These are phyloP conservation scores for Apiotrichum laibachii DNA, from an alignment of 1,284 basidiomycete species.

Conservation along the genomic window DNA sequence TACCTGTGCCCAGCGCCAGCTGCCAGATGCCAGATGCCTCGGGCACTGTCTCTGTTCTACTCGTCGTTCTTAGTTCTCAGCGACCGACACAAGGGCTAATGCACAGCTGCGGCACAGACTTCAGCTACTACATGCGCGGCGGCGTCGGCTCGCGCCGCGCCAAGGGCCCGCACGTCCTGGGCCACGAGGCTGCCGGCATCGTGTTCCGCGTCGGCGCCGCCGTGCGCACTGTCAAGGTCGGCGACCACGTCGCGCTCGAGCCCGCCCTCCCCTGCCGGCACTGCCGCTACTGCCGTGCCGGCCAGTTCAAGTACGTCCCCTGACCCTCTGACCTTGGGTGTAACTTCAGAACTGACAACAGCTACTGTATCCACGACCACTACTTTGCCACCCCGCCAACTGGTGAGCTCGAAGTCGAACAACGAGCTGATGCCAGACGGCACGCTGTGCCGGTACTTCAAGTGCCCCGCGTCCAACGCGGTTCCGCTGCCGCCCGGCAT, in stretches of 20 bases:
- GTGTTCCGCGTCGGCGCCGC: constrained; percentile 31
- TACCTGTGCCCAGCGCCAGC: not conserved
- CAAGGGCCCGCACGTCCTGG: constrained; percentile 41
- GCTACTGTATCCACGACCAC: constrained; percentile 18
- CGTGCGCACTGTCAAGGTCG: constrained; percentile 31
- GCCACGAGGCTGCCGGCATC: constrained; percentile 47
- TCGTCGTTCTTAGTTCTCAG: too few species aligned
- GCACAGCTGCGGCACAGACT: constrained; percentile 17
- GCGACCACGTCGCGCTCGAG: constrained; percentile 50
- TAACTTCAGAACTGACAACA: constrained; percentile 3
- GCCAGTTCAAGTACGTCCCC: constrained; percentile 18
- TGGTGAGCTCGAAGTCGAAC: not conserved
- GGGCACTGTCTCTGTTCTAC: too few species aligned
- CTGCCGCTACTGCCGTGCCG: constrained; percentile 42
- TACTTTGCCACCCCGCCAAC: constrained; percentile 30
- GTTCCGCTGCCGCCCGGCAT: constrained; percentile 20
- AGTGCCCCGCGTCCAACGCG: constrained; percentile 13
- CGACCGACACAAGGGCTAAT: constrained; percentile 6
- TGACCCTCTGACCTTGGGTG: too few species aligned
- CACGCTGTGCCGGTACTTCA: constrained; percentile 28
- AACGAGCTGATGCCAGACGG: constrained; percentile 15
- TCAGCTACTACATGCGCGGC: constrained; percentile 30
- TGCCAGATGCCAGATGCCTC: too few species aligned
- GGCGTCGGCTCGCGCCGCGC: constrained; percentile 45
- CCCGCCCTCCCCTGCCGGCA: constrained; percentile 45